Percentiles rank a stretch among this genome's conserved stretches.
Conservation (phyloP, 192 early-diverging fungal species). For the Allomyces macrogynus region DNA sequence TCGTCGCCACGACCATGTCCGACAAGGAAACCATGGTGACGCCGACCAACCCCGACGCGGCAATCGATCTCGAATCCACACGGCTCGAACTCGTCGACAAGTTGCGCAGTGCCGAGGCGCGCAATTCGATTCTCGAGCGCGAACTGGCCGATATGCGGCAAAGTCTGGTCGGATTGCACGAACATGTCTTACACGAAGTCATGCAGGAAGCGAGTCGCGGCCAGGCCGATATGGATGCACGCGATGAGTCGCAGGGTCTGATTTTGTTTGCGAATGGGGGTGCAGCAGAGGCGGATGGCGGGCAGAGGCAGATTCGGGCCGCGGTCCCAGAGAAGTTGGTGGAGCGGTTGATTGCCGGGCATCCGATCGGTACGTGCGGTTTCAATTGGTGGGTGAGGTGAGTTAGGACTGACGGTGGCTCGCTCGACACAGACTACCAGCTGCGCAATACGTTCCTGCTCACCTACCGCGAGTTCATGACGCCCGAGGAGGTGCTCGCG, state of each 20-base stretch:
- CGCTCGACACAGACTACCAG: slow-evolving; percentile 14
- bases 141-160: background rate
- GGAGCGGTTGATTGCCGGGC: too few relatives aligned
- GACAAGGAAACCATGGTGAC: too few relatives aligned
- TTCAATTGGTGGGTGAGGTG: background rate
- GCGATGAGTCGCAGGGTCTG: background rate
- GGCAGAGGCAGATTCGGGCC: too few relatives aligned
- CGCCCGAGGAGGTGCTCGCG: slow-evolving; percentile 15
- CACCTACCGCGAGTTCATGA: slow-evolving; percentile 23
- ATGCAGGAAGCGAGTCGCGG: background rate
- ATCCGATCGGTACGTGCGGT: background rate
- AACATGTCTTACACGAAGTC: background rate
- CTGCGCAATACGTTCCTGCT: slow-evolving; percentile 29
- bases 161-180: background rate
- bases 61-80: background rate
- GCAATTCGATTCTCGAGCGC: background rate
- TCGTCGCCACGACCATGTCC: background rate
- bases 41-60: too few relatives aligned
- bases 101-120: background rate
- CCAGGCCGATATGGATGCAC: background rate
- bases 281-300: too few relatives aligned
- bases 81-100: background rate
- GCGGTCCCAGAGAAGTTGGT: too few relatives aligned
- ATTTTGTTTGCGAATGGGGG: background rate
- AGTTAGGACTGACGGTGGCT: background rate